phyloP scores from a whole-genome alignment of 2,329 filamentous ascomycete species.

The Neofusicoccum umdonicola region DNA sequence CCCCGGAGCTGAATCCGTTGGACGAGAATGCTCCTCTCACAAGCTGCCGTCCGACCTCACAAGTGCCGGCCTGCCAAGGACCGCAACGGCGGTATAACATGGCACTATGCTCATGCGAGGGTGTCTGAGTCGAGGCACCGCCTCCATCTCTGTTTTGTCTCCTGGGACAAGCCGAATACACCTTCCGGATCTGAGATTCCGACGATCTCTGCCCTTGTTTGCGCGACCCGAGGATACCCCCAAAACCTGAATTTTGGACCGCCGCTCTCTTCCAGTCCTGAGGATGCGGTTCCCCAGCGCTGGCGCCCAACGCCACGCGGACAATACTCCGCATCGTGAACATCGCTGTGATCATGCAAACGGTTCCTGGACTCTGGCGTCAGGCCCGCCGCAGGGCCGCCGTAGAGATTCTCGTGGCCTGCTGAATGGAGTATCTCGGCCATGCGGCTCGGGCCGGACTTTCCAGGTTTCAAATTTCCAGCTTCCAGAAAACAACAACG shows the following conservation, averaged over 20 bases:
- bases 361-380: background rate
- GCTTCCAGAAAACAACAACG: background rate
- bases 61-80: background rate
- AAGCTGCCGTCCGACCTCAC: background rate
- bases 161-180: background rate
- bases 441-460: conserved; percentile 2
- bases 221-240: background rate
- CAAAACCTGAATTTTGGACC: conserved; percentile 8
- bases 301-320: conserved; percentile 3
- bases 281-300: background rate
- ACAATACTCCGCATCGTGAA: background rate
- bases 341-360: background rate
- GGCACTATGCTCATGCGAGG: background rate
- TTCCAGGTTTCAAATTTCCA: background rate
- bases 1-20: background rate
- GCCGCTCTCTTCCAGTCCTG: background rate
- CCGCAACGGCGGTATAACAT: background rate
- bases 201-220: background rate
- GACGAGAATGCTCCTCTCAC: background rate
- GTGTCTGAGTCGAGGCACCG: background rate
- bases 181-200: conserved; percentile 9
- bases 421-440: background rate
- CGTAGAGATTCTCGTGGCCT: background rate
- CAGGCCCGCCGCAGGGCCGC: background rate
- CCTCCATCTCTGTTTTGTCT: background rate